Evolutionary conservation across 176 grass and related monocot genomes (phyloP).

Genomic region (Eremochloa ophiuroides): DNA sequence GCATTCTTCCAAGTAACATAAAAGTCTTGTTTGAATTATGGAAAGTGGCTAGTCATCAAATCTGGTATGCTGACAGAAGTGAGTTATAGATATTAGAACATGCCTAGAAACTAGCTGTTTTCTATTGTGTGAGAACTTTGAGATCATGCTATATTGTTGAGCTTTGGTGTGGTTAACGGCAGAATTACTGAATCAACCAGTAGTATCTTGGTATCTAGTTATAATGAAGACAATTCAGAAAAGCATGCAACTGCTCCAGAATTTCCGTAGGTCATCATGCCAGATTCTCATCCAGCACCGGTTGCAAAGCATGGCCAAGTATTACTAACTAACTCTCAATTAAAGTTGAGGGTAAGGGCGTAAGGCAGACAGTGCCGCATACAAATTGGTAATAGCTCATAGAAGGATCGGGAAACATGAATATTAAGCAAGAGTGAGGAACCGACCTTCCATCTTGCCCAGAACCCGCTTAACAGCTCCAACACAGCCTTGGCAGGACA

Average conservation of each 20-base stretch:
- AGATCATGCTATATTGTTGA: background rate
- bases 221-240: background rate
- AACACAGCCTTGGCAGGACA: slow-evolving; percentile 88
- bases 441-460: slow-evolving; percentile 84
- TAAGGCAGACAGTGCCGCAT: background rate
- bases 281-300: background rate
- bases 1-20: background rate
- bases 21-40: background rate
- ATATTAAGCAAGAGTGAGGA: background rate
- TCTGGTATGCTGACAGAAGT: background rate
- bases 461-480: slow-evolving; percentile 96
- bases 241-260: background rate
- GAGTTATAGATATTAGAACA: background rate
- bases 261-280: background rate
- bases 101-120: background rate
- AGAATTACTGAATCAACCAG: background rate
- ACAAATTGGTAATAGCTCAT: background rate
- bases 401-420: background rate
- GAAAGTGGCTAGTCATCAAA: background rate
- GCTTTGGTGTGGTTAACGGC: background rate
- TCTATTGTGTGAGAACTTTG: background rate
- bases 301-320: background rate
- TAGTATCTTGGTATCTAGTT: background rate
- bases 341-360: background rate
- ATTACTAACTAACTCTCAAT: background rate